Conservation (phyloP, 2,329 filamentous ascomycete genomes). For the Fusarium begoniae region DNA sequence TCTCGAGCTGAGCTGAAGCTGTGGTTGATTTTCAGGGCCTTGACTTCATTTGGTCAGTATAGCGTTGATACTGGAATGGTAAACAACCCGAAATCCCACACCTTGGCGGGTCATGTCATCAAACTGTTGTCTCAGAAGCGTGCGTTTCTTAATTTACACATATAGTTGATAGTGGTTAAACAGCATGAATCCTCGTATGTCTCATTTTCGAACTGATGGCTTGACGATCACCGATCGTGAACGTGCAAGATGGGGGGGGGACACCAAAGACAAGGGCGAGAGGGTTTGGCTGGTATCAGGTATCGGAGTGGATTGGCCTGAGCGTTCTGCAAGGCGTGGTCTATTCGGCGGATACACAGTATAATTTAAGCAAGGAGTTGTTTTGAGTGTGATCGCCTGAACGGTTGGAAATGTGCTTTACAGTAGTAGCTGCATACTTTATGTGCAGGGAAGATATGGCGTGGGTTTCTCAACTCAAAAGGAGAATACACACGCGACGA, state of each 20-base stretch:
- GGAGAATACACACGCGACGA: background rate
- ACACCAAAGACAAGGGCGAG: background rate
- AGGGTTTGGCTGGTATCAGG: background rate
- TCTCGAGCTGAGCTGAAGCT: conserved; percentile 5
- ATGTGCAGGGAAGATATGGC: conserved; percentile 28
- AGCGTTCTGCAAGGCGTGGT: conserved; percentile 38
- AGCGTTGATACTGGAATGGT: conserved; percentile 31
- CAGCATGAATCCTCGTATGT: conserved; percentile 24
- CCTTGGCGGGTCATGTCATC: conserved; percentile 11
- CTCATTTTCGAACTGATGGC: conserved; percentile 22
- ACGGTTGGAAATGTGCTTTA: conserved; percentile 1
- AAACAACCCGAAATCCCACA: conserved; percentile 26
- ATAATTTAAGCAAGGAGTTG: conserved; percentile 33
- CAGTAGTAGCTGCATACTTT: conserved; percentile 27
- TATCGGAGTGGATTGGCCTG: conserved; percentile 23
- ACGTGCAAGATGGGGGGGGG: background rate
- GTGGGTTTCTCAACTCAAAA: background rate
- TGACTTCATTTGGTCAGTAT: background rate
- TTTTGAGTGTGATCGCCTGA: conserved; percentile 16
- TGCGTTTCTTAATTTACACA: conserved; percentile 33
- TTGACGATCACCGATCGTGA: conserved; percentile 19
- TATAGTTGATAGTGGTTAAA: conserved; percentile 12
- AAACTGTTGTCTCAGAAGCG: conserved; percentile 21
- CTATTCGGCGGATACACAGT: conserved; percentile 9
- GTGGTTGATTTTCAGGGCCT: conserved; percentile 2